Percentiles rank a stretch among this genome's conserved stretches.
Conservation (phyloP, 2,329 filamentous ascomycete genomes). For the Thielaviopsis punctulata region DNA sequence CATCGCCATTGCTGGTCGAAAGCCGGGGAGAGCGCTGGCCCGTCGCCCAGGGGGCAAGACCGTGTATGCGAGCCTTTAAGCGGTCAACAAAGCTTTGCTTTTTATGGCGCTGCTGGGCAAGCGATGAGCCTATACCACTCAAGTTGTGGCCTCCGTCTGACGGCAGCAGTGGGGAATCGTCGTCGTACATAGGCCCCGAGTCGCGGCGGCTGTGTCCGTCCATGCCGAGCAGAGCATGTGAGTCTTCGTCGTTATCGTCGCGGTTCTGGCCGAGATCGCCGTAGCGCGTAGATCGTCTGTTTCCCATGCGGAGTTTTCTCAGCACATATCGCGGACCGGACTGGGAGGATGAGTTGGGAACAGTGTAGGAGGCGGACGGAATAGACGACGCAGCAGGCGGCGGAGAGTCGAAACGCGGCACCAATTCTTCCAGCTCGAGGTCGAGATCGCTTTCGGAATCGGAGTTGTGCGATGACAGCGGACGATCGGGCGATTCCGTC, state of each 20-base stretch:
- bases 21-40: neutral
- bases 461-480: constrained; percentile 17
- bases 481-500: constrained; percentile 45
- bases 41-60: constrained; percentile 39
- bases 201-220: constrained; percentile 35
- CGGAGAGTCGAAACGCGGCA: constrained; percentile 31
- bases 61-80: constrained; percentile 36
- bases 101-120: constrained; percentile 1
- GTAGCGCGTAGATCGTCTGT: constrained; percentile 37
- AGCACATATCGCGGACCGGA: constrained; percentile 44
- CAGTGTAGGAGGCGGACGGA: constrained; percentile 17
- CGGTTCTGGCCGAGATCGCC: constrained; percentile 41
- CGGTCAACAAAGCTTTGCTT: constrained; percentile 1
- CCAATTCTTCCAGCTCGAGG: constrained; percentile 64
- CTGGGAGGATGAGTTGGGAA: constrained; percentile 8
- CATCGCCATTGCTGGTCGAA: constrained; percentile 21
- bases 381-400: constrained; percentile 18
- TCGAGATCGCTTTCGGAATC: constrained; percentile 43
- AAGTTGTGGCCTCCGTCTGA: constrained; percentile 17
- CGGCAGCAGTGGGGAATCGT: constrained; percentile 58
- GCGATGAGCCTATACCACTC: neutral
- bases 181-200: constrained; percentile 43
- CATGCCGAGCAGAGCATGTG: constrained; percentile 48
- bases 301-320: constrained; percentile 51
- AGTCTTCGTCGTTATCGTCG: constrained; percentile 45